These are phyloP conservation scores for Choanephora cucurbitarum DNA, from an alignment of 371 early-diverging fungal genomes.

Conservation along the genomic window DNA sequence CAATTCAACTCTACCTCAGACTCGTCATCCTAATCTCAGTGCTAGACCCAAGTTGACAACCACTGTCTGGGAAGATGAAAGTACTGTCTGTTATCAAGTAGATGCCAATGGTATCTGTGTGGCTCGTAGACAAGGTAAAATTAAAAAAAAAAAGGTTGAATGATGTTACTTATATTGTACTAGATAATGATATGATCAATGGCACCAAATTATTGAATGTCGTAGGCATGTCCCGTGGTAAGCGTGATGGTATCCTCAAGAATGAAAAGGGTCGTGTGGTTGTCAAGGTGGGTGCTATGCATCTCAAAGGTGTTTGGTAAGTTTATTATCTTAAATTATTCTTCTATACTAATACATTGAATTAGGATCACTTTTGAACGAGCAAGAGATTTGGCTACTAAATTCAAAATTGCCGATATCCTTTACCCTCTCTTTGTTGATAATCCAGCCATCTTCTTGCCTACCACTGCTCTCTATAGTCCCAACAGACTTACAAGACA, in stretches of 20 bases:
- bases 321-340: too few species aligned
- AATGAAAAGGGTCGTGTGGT: conserved; percentile 84
- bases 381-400: conserved; percentile 67
- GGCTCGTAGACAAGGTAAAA: conserved; percentile 73
- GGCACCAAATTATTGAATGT: conserved; percentile 87
- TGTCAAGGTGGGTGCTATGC: conserved; percentile 86
- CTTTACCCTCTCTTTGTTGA: conserved; percentile 79
- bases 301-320: conserved; percentile 87
- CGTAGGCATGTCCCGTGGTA: conserved; percentile 85
- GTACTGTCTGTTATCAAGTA: conserved; percentile 79
- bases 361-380: conserved; percentile 70
- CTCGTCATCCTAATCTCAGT: conserved; percentile 19
- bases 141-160: neutral
- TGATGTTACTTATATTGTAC: neutral
- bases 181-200: conserved; percentile 83
- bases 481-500: conserved; percentile 18
- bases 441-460: conserved; percentile 55
- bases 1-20: neutral
- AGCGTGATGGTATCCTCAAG: conserved; percentile 85
- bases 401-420: conserved; percentile 67
- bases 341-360: conserved; percentile 2
- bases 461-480: conserved; percentile 26
- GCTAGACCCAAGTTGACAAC: conserved; percentile 70
- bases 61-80: conserved; percentile 85
- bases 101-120: conserved; percentile 83